Evolutionary conservation across 2,329 filamentous ascomycete species (phyloP), one percentile per base, ranked within the genome.

Genomic region (Sphaceloma murrayae): DNA sequence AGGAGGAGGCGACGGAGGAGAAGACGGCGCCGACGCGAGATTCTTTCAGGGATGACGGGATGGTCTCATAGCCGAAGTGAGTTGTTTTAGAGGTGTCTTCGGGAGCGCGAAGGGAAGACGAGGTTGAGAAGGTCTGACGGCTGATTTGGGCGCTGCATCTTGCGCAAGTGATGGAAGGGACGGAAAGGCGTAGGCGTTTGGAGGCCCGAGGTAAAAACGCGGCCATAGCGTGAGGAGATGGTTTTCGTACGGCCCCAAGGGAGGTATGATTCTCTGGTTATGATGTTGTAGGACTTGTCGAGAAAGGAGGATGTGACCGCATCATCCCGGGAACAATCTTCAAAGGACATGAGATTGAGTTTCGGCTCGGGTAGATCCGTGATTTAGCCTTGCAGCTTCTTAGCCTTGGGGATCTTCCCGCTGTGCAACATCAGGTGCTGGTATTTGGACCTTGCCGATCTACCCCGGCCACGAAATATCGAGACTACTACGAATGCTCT

Each of bases 1-100:
- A 98, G 13, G 83, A 86, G 51, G 85, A 80, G 53, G 91, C 91
- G 30, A 98, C 91, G 53, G 83, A 95, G 63, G 85, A 89, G 69
- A 98, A 98, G 47, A 98, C 91, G 31, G 77, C 78, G 48, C 83
- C 83, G 30, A 95, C 88, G 72, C 69, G 70, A 17, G 73, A 72
- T 54, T 79, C 75, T 66, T 95, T 95, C 62, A 91, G 72, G 7
- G 77, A 71, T 60, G 93, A 85, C 11, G 82, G 77, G 30, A 95
- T 74, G 31, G 85, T 89, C 66, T 88, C 75, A 62, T 86, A 95
- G 42, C 88, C 88, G 63, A 95, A 95, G 67, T 94, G 87, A 39
- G 88, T 94, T 50, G 80, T 80, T 48, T 73, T 72, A 31, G 33
- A 30, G 22, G 36, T 8, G n/a, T 27, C 24, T 11, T 19, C 9